These are phyloP conservation scores for Vickermania ingenoplastis DNA, from an alignment of 208 protist genomes.

Conservation along the genomic window DNA sequence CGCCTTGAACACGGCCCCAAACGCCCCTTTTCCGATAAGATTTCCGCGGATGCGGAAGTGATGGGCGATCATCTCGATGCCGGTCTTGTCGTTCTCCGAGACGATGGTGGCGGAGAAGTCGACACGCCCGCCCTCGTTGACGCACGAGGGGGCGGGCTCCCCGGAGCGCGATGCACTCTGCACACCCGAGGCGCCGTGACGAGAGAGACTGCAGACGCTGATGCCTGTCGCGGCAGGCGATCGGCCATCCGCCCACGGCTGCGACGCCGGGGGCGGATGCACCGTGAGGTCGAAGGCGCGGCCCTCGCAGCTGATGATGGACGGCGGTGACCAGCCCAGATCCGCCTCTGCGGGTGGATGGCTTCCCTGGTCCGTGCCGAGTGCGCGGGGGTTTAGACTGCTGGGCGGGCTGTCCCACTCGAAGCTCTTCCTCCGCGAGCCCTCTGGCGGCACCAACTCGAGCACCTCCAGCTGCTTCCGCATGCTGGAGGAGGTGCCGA, in stretches of 20 bases:
- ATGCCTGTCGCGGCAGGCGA: slow-evolving; percentile 10
- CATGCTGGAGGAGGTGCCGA: slow-evolving; percentile 22
- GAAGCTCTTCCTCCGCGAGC: not conserved
- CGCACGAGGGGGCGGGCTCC: not conserved
- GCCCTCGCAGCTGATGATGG: not conserved
- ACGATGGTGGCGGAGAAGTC: slow-evolving; percentile 49
- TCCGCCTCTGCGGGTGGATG: not conserved
- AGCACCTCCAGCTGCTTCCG: slow-evolving; percentile 9
- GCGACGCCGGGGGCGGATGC: not conserved
- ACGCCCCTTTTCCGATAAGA: slow-evolving; percentile 51
- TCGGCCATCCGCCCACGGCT: not conserved
- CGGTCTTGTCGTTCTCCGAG: slow-evolving; percentile 19
- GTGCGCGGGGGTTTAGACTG: not conserved
- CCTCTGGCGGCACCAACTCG: not conserved
- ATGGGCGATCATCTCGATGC: slow-evolving; percentile 26
- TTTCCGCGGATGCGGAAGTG: slow-evolving; percentile 43
- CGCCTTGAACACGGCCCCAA: slow-evolving; percentile 54
- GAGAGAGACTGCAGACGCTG: slow-evolving; percentile 18
- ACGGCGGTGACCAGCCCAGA: not conserved
- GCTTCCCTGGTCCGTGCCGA: not conserved
- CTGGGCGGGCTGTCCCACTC: not conserved
- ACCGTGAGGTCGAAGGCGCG: not conserved
- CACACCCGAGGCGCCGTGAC: not conserved
- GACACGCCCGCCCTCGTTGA: not conserved
- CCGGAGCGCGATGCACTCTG: not conserved